Conservation (phyloP, 2,329 filamentous ascomycete species). For the Calonectria fujianensis region DNA sequence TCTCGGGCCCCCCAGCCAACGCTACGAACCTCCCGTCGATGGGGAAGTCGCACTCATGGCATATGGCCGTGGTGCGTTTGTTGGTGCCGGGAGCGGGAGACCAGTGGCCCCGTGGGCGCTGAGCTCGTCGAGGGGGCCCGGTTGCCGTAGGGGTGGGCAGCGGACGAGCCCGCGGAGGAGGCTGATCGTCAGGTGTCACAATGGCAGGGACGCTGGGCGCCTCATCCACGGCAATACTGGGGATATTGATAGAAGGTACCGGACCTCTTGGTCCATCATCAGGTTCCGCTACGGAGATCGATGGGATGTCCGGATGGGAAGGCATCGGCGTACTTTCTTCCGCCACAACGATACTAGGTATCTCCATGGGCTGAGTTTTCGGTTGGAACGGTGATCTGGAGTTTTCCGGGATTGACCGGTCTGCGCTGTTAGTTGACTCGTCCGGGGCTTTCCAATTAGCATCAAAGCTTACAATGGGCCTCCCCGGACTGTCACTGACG, state of each 20-base stretch:
- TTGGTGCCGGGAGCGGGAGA: constrained; percentile 70
- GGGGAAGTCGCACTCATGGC: constrained; percentile 87
- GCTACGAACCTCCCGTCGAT: constrained; percentile 95
- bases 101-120: constrained; percentile 73
- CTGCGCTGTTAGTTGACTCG: constrained; percentile 78
- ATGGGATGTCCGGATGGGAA: constrained; percentile 58
- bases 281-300: constrained; percentile 60
- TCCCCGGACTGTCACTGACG: constrained; percentile 91
- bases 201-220: constrained; percentile 64
- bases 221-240: constrained; percentile 69
- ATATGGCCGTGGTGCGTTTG: constrained; percentile 80
- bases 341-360: constrained; percentile 75
- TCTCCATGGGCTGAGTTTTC: constrained; percentile 62
- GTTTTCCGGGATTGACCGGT: constrained; percentile 59
- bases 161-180: constrained; percentile 52
- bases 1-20: constrained; percentile 81
- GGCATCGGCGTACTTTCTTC: constrained; percentile 64
- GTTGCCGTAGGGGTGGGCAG: constrained; percentile 68
- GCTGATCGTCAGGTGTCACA: constrained; percentile 67
- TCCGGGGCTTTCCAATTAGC: constrained; percentile 86
- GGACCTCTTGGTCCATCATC: constrained; percentile 49
- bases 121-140: constrained; percentile 59
- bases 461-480: constrained; percentile 98
- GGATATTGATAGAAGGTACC: constrained; percentile 65
- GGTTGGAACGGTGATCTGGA: constrained; percentile 52